phyloP scores from a whole-genome alignment of 345 rosid species.

The Ceriops tagal region DNA sequence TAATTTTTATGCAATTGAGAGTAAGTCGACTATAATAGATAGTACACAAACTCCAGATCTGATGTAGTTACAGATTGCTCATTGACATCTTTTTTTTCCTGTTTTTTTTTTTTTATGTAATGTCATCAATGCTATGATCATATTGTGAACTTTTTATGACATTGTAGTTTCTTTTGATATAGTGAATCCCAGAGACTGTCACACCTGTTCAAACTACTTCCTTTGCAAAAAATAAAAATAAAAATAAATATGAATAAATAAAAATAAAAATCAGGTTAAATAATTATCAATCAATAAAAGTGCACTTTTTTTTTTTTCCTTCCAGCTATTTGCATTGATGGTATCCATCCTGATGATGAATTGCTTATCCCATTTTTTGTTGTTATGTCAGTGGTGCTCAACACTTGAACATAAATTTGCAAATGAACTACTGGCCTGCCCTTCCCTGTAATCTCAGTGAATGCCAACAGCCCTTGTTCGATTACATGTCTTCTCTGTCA shows the following conservation, averaged over 20 bases:
- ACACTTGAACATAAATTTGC: slow-evolving; percentile 87
- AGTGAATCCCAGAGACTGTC: too few relatives aligned
- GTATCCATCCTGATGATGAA: slow-evolving; percentile 1
- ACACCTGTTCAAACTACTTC: too few relatives aligned
- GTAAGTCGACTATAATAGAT: neutral
- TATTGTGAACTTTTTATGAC: too few relatives aligned
- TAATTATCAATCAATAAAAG: neutral
- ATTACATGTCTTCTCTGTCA: slow-evolving; percentile 61
- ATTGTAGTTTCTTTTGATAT: too few relatives aligned
- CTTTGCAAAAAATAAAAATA: too few relatives aligned
- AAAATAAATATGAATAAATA: too few relatives aligned
- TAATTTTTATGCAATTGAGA: neutral
- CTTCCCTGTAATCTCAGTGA: slow-evolving; percentile 80
- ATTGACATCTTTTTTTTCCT: too few relatives aligned
- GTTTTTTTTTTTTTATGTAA: too few relatives aligned
- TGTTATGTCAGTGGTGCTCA: slow-evolving; percentile 65
- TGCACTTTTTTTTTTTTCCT: neutral
- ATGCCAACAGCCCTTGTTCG: slow-evolving; percentile 88
- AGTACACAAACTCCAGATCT: too few relatives aligned
- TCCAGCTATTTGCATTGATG: neutral
- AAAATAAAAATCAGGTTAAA: neutral
- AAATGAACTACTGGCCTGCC: slow-evolving; percentile 98
- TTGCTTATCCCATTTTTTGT: slow-evolving; percentile 5
- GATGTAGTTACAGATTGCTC: too few relatives aligned
- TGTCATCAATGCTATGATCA: too few relatives aligned